A percentile compares a stretch with the other conserved stretches of the same genome.
Evolutionary conservation across 1,284 basidiomycete genomes (phyloP).

Genomic region (Inonotus obliquus): DNA sequence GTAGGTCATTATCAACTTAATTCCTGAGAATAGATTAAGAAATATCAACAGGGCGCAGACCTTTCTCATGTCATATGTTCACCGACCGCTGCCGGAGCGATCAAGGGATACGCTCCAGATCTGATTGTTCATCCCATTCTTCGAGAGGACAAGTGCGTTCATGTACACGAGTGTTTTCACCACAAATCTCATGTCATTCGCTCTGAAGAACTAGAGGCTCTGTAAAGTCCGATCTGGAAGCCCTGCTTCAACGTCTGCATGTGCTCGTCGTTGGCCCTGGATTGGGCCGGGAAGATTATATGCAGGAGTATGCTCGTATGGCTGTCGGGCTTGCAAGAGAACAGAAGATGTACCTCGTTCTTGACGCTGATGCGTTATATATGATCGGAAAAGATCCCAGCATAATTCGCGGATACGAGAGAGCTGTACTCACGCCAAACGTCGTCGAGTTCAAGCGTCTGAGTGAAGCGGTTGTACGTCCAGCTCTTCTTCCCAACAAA

Average conservation of each 20-base stretch:
- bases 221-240: conserved; percentile 58
- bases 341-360: conserved; percentile 73
- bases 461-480: conserved; percentile 64
- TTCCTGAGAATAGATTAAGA: background rate
- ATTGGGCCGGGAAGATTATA: conserved; percentile 83
- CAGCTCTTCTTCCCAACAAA: background rate
- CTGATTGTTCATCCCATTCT: conserved; percentile 95
- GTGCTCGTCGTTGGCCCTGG: conserved; percentile 93
- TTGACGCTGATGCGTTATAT: conserved; percentile 90
- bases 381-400: conserved; percentile 72
- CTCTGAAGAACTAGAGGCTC: conserved; percentile 38
- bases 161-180: conserved; percentile 10
- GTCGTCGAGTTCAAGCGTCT: conserved; percentile 90
- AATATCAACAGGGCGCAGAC: conserved; percentile 70
- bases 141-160: conserved; percentile 46
- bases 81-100: conserved; percentile 82
- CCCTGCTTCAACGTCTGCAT: conserved; percentile 81
- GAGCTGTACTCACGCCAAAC: conserved; percentile 89
- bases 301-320: conserved; percentile 71
- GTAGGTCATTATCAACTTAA: conserved; percentile 37
- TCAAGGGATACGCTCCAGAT: conserved; percentile 96
- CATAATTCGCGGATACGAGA: conserved; percentile 75
- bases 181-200: background rate
- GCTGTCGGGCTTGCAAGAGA: conserved; percentile 46
- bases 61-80: conserved; percentile 97